Base-by-base conservation (phyloP, 2,329 filamentous ascomycete species). In the Colletotrichum liriopes region DNA sequence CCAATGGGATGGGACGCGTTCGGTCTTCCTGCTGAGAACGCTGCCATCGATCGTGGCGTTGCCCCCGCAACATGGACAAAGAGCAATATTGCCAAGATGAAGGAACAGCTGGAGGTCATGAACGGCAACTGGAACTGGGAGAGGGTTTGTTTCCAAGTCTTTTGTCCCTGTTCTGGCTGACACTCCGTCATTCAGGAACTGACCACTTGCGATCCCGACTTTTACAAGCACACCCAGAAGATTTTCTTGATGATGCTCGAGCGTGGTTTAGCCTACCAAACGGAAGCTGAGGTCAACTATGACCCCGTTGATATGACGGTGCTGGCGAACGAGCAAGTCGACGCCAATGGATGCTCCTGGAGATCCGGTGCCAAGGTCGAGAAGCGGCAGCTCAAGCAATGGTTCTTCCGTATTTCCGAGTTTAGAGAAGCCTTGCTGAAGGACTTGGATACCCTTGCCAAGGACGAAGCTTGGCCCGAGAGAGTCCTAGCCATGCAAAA, bases 1-100 rank as follows among this genome's bases (percentile, higher is more conserved):
- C 94, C 95, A n/a, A 97, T 97, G 88, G 95, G 95, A 14, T 98
- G 95, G 94, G 95, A 98, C 85, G 93, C 94, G 6, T 97, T 98
- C 83, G 95, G 95, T 2, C 84, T 98, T 67, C 95, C 95, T 14
- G 95, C 95, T 54, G 95, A 98, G 82, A 98, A 98, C 83, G 95
- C 95, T 23, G 95, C 95, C 11, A 93, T 97, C 69, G 94, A 97
- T 82, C 86, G 93, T 73, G 93, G 94, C 16, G 87, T 96, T 72
- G 90, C 93, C 77, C 94, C 95, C 1, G 92, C 89, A 9, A 86
- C 86, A 9, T 98, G 95, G 95, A 98, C 95, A 0, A 88, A 86
- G 78, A 85, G 87, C 76, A 98, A 98, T 78, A 97, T 98, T 76
- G 86, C 86, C 49, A 92, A 89, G 77, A 97, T 98, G 95, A 97